Evolutionary conservation across 2,329 filamentous ascomycete species (phyloP).

Genomic region (Teratosphaeria zuluensis): DNA sequence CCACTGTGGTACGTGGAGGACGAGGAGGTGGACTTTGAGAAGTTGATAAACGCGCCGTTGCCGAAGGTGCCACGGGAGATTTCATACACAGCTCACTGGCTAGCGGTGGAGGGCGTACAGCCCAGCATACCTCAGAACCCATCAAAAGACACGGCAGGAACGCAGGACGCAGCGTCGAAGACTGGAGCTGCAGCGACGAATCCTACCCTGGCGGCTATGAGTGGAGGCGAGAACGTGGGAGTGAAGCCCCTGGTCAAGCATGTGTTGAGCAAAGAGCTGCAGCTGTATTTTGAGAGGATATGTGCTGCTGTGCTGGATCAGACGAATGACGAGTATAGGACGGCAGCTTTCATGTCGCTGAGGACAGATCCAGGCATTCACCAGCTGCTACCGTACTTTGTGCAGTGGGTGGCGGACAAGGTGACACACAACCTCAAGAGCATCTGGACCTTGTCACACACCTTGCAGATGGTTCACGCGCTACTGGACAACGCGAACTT

Average conservation of each 20-base stretch:
- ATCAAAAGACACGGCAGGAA: conserved; percentile 61
- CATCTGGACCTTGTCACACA: conserved; percentile 76
- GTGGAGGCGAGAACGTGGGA: conserved; percentile 70
- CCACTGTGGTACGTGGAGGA: conserved; percentile 96
- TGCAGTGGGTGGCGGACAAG: conserved; percentile 91
- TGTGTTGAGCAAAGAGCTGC: conserved; percentile 88
- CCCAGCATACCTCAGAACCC: conserved; percentile 95
- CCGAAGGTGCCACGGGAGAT: conserved; percentile 92
- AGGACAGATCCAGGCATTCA: conserved; percentile 85
- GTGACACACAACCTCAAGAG: conserved; percentile 90
- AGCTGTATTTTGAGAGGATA: conserved; percentile 94
- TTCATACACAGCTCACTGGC: conserved; percentile 92
- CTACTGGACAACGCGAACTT: conserved; percentile 75
- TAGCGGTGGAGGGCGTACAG: conserved; percentile 94
- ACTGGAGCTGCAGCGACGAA: conserved; percentile 57
- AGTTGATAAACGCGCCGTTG: conserved; percentile 90
- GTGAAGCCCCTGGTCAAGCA: conserved; percentile 93
- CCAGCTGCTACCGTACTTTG: conserved; percentile 91
- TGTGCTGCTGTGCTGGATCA: conserved; percentile 82
- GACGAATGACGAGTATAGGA: conserved; percentile 73
- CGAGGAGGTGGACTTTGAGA: conserved; percentile 97
- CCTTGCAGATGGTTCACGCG: conserved; percentile 82
- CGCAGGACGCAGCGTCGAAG: conserved; percentile 80
- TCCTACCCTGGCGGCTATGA: conserved; percentile 57
- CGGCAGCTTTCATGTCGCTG: conserved; percentile 76